Conservation (phyloP, 441 rosid species). For the California macrophylla region DNA sequence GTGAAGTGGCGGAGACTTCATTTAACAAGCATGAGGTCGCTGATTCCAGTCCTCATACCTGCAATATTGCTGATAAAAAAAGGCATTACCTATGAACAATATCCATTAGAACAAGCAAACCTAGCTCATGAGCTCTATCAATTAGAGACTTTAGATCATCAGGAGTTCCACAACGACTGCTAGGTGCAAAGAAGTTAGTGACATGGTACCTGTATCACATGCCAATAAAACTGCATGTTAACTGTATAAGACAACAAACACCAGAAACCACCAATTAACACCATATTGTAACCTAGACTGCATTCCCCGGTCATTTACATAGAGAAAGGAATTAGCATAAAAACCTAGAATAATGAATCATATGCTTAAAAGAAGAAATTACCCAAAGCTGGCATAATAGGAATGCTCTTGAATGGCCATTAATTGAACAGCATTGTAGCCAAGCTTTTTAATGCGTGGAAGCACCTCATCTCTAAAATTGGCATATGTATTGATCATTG, state of each 20-base stretch:
- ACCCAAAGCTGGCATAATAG: slow-evolving; percentile 98
- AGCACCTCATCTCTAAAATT: slow-evolving; percentile 93
- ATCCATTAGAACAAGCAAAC: slow-evolving; percentile 94
- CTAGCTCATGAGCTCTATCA: slow-evolving; percentile 92
- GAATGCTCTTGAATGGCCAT: slow-evolving; percentile 99
- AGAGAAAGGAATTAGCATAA: slow-evolving; percentile 3
- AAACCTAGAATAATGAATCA: neutral
- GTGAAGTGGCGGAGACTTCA: no score
- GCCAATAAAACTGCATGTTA: slow-evolving; percentile 19
- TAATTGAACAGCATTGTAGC: slow-evolving; percentile 92
- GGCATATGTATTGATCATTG: slow-evolving; percentile 70
- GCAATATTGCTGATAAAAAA: no score
- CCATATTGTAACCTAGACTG: neutral
- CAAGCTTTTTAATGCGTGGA: slow-evolving; percentile 89
- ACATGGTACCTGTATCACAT: slow-evolving; percentile 77
- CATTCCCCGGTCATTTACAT: neutral
- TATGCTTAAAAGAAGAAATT: slow-evolving; percentile 22
- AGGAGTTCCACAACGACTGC: slow-evolving; percentile 98
- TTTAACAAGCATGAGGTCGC: no score
- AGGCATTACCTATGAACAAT: slow-evolving; percentile 87
- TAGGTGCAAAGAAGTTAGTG: slow-evolving; percentile 88
- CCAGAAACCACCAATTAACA: slow-evolving; percentile 6
- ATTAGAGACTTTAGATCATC: slow-evolving; percentile 91
- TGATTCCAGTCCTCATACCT: no score
- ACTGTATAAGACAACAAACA: slow-evolving; percentile 9